Percentiles rank a stretch among this genome's conserved stretches.
These are phyloP conservation scores for Populus ilicifolia DNA, from an alignment of 345 rosid genomes.

Conservation along the genomic window DNA sequence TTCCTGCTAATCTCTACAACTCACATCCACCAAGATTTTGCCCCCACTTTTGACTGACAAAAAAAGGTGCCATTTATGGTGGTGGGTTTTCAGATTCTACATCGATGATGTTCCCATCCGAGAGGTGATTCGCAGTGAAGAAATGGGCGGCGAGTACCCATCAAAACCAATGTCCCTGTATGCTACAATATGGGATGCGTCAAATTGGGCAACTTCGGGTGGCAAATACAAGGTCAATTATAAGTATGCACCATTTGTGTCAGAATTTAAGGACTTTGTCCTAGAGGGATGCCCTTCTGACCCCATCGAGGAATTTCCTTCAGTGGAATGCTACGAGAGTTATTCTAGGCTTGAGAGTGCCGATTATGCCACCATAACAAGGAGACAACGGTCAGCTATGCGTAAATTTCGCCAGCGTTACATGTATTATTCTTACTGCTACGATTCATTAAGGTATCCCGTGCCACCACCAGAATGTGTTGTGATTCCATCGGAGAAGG, in stretches of 20 bases:
- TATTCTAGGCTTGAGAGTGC: slow-evolving; percentile 34
- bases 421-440: slow-evolving; percentile 91
- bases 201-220: slow-evolving; percentile 87
- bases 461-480: slow-evolving; percentile 61
- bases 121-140: slow-evolving; percentile 55
- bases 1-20: not conserved
- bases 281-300: slow-evolving; percentile 69
- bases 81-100: slow-evolving; percentile 52
- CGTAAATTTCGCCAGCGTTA: slow-evolving; percentile 58
- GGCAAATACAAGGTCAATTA: slow-evolving; percentile 72
- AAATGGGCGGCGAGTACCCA: slow-evolving; percentile 79
- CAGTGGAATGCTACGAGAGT: slow-evolving; percentile 29
- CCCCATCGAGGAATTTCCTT: slow-evolving; percentile 49
- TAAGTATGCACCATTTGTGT: slow-evolving; percentile 64
- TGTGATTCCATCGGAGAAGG: slow-evolving; percentile 43
- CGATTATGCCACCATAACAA: slow-evolving; percentile 42
- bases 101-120: slow-evolving; percentile 84
- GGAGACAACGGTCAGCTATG: slow-evolving; percentile 48
- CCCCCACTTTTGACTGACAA: not conserved
- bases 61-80: not conserved
- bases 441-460: slow-evolving; percentile 58
- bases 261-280: slow-evolving; percentile 62
- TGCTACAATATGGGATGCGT: slow-evolving; percentile 97
- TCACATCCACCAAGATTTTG: not conserved
- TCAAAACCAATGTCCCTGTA: slow-evolving; percentile 83